Evolutionary conservation across 129 eudicot species (phyloP).

Genomic region (Flaveria ramosissima): DNA sequence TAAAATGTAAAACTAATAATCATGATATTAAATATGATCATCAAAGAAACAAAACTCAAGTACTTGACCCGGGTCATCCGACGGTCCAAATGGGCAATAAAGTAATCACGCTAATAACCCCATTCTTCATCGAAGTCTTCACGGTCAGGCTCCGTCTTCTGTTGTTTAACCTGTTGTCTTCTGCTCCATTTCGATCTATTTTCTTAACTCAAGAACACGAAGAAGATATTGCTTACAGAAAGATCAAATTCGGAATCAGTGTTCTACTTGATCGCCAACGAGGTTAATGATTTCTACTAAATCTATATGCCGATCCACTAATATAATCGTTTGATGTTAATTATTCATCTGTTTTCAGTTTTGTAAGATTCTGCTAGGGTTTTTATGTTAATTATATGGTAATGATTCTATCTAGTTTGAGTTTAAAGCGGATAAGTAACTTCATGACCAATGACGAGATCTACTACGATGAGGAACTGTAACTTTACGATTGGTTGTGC

Average conservation of each 20-base stretch:
- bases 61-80: slow-evolving; percentile 18
- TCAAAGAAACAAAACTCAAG: neutral
- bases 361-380: slow-evolving; percentile 11
- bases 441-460: slow-evolving; percentile 1
- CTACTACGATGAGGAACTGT: slow-evolving; percentile 3
- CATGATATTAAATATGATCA: too few species aligned
- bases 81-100: slow-evolving; percentile 25
- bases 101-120: slow-evolving; percentile 18
- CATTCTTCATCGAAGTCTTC: slow-evolving; percentile 41
- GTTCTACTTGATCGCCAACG: slow-evolving; percentile 14
- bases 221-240: slow-evolving; percentile 5
- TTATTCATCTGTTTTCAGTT: neutral
- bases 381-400: neutral
- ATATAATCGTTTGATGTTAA: neutral
- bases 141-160: slow-evolving; percentile 40
- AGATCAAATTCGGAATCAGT: slow-evolving; percentile 23
- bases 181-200: slow-evolving; percentile 26
- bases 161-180: slow-evolving; percentile 28
- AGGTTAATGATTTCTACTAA: slow-evolving; percentile 18
- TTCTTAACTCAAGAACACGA: slow-evolving; percentile 20
- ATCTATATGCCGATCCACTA: neutral
- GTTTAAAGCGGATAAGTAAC: neutral
- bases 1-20: too few species aligned
- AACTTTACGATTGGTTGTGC: slow-evolving; percentile 10
- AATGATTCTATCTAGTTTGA: slow-evolving; percentile 1